Conservation (phyloP, 306 rosid species). For the Trifolium fragiferum region DNA sequence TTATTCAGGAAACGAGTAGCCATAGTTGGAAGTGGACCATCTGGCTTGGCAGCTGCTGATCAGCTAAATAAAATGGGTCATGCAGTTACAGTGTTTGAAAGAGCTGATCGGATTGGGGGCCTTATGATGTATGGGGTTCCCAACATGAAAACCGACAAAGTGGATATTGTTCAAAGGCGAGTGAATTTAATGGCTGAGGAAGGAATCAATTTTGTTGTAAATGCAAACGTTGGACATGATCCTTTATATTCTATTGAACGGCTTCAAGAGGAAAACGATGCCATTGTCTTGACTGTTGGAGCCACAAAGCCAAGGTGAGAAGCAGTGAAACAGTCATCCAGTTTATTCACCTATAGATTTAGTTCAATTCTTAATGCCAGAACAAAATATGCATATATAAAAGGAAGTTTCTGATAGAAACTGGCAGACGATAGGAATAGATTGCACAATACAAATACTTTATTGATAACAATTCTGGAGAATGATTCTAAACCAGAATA, state of each 20-base stretch:
- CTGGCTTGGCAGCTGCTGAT: slow-evolving; percentile 99
- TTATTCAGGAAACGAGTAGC: slow-evolving; percentile 83
- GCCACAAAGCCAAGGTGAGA: slow-evolving; percentile 95
- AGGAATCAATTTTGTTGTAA: slow-evolving; percentile 81
- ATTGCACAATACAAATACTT: too few species aligned
- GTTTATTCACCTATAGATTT: background rate
- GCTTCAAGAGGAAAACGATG: slow-evolving; percentile 81
- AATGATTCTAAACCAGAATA: too few species aligned
- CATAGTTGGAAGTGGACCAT: slow-evolving; percentile 92
- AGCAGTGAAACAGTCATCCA: background rate
- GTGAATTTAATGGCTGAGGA: slow-evolving; percentile 92
- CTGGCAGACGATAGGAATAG: too few species aligned
- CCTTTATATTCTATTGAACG: slow-evolving; percentile 69
- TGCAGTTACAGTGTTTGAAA: slow-evolving; percentile 57
- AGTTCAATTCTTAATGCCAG: background rate
- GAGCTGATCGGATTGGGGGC: slow-evolving; percentile 67
- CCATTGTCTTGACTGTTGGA: slow-evolving; percentile 86
- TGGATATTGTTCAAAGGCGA: slow-evolving; percentile 84
- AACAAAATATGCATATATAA: background rate
- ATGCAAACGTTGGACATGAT: slow-evolving; percentile 83
- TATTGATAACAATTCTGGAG: too few species aligned
- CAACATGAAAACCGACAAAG: slow-evolving; percentile 86
- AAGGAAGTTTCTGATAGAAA: slow-evolving; percentile 28
- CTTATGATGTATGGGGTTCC: slow-evolving; percentile 99
- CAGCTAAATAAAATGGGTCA: slow-evolving; percentile 94